Base-by-base conservation (phyloP, 1,284 basidiomycete species). In the Ustilago crameri region DNA sequence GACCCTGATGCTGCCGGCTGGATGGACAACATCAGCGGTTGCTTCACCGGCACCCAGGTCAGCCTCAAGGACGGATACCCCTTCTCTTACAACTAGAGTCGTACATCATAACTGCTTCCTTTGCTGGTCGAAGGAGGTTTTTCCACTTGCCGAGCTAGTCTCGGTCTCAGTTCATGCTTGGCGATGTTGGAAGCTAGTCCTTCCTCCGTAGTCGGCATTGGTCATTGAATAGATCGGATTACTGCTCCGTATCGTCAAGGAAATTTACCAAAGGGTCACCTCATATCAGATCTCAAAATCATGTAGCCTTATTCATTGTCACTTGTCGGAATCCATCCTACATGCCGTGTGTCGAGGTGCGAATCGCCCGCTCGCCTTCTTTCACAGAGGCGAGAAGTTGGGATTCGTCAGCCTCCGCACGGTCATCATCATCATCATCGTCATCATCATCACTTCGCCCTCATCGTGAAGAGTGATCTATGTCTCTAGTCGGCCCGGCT, bases 1-100 rank as follows among this genome's bases (percentile, higher is more conserved):
- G 48, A 71, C 47, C 68, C 68, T 3, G 62, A 71, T 18, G 57
- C 57, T 12, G 68, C 68, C 1, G 58, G 62, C 2, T 71, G 62
- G 68, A 65, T 71, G 42, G 7, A 71, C 43, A 42, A 48, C 44
- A 50, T 64, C 53, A 61, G 65, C 47, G 68, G 68, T 23, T 71
- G 62, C 62, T 71, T 71, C 47, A 71, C 61, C 5, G 68, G 62
- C 22, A 15, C 50, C 12, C 44, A 71, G 47, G 35, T 71, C 37
- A 58, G 22, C 48, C 7, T 71, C 35, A 71, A 71, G 54, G 30
- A 41, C 30, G 62, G 68, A 23, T 71, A 61, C 27, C 62, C 68
- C 7, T 51, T 71, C 43, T 35, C 42, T 23, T 71, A 71, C 58
- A 57, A 53, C 26, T 61, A 49, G 20, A 42, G 20, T 23, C 15